A percentile compares a stretch with the other conserved stretches of the same genome.
Conservation (phyloP, 768 basidiomycete genomes). For the Lepiota brunneoincarnata region DNA sequence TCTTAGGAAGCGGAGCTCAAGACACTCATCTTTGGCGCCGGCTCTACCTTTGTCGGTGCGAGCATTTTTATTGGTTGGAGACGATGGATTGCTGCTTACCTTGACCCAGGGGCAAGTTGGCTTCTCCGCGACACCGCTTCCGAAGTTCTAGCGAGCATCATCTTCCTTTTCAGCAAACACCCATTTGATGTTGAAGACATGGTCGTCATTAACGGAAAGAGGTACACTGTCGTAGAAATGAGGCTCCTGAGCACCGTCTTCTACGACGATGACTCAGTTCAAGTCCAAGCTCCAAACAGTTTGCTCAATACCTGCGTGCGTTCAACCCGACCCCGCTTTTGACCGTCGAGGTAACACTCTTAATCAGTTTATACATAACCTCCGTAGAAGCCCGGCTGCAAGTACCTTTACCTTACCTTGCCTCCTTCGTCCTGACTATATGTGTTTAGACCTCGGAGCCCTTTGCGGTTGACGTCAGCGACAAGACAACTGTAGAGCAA, state of each 20-base stretch:
- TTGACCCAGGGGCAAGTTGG: conserved; percentile 1
- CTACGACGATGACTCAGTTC: neutral
- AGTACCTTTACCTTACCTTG: neutral
- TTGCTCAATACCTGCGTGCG: conserved; percentile 4
- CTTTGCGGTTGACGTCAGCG: neutral
- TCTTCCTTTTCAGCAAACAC: conserved; percentile 8
- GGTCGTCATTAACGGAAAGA: conserved; percentile 5
- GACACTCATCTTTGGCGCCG: neutral
- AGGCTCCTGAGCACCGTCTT: conserved; percentile 6
- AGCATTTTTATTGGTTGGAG: neutral
- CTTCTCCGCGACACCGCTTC: neutral
- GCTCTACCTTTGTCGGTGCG: conserved; percentile 4
- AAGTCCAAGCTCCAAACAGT: conserved; percentile 5
- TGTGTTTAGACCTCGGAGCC: neutral
- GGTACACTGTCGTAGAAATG: conserved; percentile 5
- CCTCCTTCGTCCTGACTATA: neutral
- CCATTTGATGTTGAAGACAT: conserved; percentile 6
- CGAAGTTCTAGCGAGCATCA: conserved; percentile 1
- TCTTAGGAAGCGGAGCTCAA: conserved; percentile 5
- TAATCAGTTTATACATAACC: conserved; percentile 4
- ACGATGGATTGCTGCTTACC: no score
- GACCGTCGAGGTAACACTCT: neutral
- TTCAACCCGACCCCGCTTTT: neutral
- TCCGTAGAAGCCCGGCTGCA: conserved; percentile 5
- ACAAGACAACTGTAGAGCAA: neutral